Evolutionary conservation across 352 stramenopile genomes (phyloP), one percentile per base, ranked within the genome.

Genomic region (Phytophthora vignae): DNA sequence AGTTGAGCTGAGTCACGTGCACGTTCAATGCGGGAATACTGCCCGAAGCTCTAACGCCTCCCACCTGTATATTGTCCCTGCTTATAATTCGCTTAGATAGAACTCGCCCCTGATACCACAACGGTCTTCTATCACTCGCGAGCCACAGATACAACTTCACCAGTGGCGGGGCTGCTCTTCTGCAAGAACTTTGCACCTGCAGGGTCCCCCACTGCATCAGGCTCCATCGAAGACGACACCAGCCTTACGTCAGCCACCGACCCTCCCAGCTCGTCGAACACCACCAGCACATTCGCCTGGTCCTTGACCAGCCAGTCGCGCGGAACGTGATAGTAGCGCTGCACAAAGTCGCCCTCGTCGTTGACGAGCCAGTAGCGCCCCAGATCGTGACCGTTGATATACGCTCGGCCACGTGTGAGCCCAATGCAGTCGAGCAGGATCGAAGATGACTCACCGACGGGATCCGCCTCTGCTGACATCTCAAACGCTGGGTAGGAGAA

Each of bases 251-350:
- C 70, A 17, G 59, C 36, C 27, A 90, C 55, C 0, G 82, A 84
- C 1, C 84, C 85, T 8, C 84, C 84, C 0, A 90, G 66, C 38
- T 91, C 83, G 50, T 93, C 85, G 40, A 91, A 87, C n/a, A 93
- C 31, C 0, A 91, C 73, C 10, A 93, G 44, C 22, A 90, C 36
- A 67, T 93, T 91, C 25, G 73, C 42, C 0, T 69, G 52, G 29
- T 81, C 67, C 54, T 69, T 64, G 9, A 69, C 46, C 25, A 93
- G 71, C 85, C 85, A 93, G 60, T 90, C 82, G 3, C 50, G 64
- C 7, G 85, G 83, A 36, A 93, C 73, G 38, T 91, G 75, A 52
- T 93, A 93, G 60, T 91, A 90, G 17, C 77, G 85, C 65, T 93
- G 85, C n/a, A 89, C 73, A 42, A 84, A 88, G 33, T 82, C 59